Evolutionary conservation across 257 asterid genomes (phyloP), one percentile per base, ranked within the genome.

Genomic region (Verbena officinalis): DNA sequence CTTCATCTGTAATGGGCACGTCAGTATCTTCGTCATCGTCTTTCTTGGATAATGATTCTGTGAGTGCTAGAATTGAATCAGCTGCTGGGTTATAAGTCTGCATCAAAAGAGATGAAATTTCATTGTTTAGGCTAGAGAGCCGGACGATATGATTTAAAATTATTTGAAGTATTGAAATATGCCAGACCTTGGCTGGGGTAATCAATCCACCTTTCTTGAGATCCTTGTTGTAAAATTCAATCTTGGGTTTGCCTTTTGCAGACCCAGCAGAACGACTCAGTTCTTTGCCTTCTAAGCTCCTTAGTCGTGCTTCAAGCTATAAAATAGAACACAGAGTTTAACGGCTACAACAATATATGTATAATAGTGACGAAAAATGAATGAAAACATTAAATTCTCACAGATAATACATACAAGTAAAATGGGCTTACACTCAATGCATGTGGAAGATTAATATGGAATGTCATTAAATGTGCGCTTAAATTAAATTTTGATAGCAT

Each of bases 61-160:
- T 62, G 1, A 61, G 84, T 27, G 83, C 81, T 42, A 85, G 79
- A 48, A 82, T 38, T 19, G 95, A 75, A 67, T 87, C 97, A 0
- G 95, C 86, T n/a, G 95, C 75, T 39, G 96, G 87, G 67, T 90
- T 90, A 86, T 85, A 90, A 0, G 75, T 77, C 95, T 87, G 82
- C 73, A 69, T 7, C 75, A 40, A 17, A 54, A 6, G 1, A 12
- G 10, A 49, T 4, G 3, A 52, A 44, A 31, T 23, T 34, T n/a
- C n/a, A n/a, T n/a, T 27, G 10, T 9, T 36, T 33, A 67, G 15
- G 44, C 19, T 55, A 8, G 10, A 11, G 14, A 36, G 17, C 0
- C 11, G 12, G 31, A 23, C 24, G 21, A 7, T 9, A 36, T 36
- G 40, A 38, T 4, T 7, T 5, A 9, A 13, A 2, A 17, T 17